Base-by-base conservation (phyloP, 116 monocot genomes). In the Phalaenopsis hybrid region DNA sequence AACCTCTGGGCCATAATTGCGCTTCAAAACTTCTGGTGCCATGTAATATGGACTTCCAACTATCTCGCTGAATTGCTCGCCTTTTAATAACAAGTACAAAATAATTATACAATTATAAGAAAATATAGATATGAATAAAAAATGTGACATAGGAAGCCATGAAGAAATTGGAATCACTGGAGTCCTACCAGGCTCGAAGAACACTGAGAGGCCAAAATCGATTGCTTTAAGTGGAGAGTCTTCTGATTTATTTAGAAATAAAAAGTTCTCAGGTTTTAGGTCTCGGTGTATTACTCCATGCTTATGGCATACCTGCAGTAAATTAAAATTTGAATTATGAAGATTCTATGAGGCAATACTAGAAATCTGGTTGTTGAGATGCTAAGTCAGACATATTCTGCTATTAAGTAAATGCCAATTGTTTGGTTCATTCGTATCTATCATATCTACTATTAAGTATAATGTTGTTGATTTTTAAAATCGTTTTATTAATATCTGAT, bases 11-110 rank as follows among this genome's bases (percentile, higher is more conserved):
- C 94, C 92, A 72, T 94, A 94, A 44, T 85, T 87, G 28, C 92
- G 76, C 80, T 88, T 92, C 81, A 94, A 77, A 16, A 94, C 90
- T 80, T 94, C 94, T 10, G 94, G 94, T 10, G 94, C 94, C 94
- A 94, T 94, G 86, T 94, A 94, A 78, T 86, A 94, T 44, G 94
- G 90, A 82, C 92, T 92, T 59, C 94, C 94, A 44, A 94, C 94
- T 8, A 94, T 84, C 51, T 94, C 94, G 21, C 41, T 85, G 89
- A 94, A 92, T 0, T 81, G 77, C 41, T 90, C 87, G 21, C 82
- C 86, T 86, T 1, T 37, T 23, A 1, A 0, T 41, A 41, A 41
- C 41, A 50, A 49, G 50, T 73, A 10, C 17, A 15, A 11, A 41
- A 37, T 33, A 43, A 13, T 18, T 49, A 37, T 46, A 0, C 21